Evolutionary conservation across 1,139 yeast genomes (phyloP).

Genomic region (Debaryomyces singareniensis): DNA sequence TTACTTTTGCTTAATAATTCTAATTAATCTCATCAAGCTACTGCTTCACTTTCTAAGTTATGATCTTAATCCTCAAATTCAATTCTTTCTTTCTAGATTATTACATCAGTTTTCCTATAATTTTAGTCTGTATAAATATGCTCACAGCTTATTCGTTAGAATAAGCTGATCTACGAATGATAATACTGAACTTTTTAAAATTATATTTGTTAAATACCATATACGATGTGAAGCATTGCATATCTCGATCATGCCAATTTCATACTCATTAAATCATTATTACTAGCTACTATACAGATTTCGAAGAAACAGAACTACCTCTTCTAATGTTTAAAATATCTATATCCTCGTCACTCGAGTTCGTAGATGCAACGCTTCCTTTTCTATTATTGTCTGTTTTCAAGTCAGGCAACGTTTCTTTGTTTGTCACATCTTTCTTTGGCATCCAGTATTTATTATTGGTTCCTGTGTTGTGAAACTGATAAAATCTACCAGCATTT

Average conservation of each 20-base stretch:
- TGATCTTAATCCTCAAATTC: background rate
- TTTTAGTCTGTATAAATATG: background rate
- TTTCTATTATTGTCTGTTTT: constrained; percentile 8
- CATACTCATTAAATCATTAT: too few relatives aligned
- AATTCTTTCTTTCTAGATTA: background rate
- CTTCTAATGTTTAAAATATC: background rate
- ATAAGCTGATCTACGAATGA: too few relatives aligned
- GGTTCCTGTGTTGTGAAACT: constrained; percentile 29
- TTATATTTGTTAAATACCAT: too few relatives aligned
- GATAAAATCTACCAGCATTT: constrained; percentile 32
- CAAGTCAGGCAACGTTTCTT: background rate
- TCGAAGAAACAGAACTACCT: too few relatives aligned
- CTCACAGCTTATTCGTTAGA: too few relatives aligned
- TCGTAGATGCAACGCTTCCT: constrained; percentile 16
- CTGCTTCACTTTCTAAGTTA: too few relatives aligned
- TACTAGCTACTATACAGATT: too few relatives aligned
- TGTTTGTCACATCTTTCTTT: constrained; percentile 5
- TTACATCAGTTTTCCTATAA: background rate
- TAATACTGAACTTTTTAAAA: too few relatives aligned
- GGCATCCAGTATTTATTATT: constrained; percentile 41
- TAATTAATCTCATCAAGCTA: too few relatives aligned
- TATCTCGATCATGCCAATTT: too few relatives aligned
- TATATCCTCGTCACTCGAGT: constrained; percentile 5
- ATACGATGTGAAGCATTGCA: too few relatives aligned
- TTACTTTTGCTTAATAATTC: too few relatives aligned